Base-by-base conservation (phyloP, 352 stramenopile species). In the Pythium diclinum region DNA sequence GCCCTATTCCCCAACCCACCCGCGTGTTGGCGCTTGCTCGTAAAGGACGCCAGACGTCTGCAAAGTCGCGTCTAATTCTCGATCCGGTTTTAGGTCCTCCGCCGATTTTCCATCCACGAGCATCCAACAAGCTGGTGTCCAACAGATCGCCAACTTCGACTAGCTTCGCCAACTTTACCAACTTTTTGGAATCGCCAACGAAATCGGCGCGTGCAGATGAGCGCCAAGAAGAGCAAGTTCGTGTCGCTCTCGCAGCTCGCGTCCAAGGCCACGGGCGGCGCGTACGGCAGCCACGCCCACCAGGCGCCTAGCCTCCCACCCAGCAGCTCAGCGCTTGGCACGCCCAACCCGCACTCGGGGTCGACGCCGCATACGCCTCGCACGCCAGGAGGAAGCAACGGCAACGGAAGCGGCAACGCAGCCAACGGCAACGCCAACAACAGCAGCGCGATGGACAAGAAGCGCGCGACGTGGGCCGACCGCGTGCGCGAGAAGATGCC, bases 401-500 rank as follows among this genome's bases (percentile, higher is more conserved):
- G 42, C 42, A 49, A 49, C 53, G 53, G 49, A 21, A 21, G 56
- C 33, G 25, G 32, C 19, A 28, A 28, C 25, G 25, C 25, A 28
- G 25, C 25, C 25, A 28, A 28, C 25, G 25, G 25, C 25, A 28
- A 28, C 25, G 25, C 25, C 4, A 30, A 28, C 8, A 48, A 63
- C 40, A 40, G 30, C 52, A 51, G 28, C n/a, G 16, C 62, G 28
- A 70, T 57, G 42, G 64, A 59, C 46, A 61, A 48, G 25, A 66
- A 67, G 46, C 65, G 65, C 42, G 34, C 68, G 48, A 91, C 78
- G 47, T 94, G 85, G 85, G 85, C 85, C 28, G 85, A 93, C 68
- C 88, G 88, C 62, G 82, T 93, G 49, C 72, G 85, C 25, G 85
- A 91, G 56, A 93, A 94, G 60, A 66, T 95, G 25, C 82, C 87